Evolutionary conservation across 768 basidiomycete genomes (phyloP).

Genomic region (Filobasidium floriforme): DNA sequence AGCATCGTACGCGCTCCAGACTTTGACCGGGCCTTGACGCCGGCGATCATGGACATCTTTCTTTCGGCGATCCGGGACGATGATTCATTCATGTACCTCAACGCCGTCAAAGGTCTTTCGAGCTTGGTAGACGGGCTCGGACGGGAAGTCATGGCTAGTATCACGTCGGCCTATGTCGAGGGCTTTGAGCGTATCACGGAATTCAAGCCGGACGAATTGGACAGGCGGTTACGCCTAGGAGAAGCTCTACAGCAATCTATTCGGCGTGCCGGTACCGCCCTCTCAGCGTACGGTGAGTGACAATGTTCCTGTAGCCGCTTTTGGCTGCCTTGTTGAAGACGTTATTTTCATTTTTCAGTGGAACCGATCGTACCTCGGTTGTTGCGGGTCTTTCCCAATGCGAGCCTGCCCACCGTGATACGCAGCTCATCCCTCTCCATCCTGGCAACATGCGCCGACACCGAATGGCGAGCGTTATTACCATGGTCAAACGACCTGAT

Average conservation of each 20-base stretch:
- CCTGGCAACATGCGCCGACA: constrained; percentile 64
- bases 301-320: background rate
- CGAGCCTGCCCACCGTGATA: constrained; percentile 62
- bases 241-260: constrained; percentile 78
- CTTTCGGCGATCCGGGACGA: constrained; percentile 76
- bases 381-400: constrained; percentile 56
- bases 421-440: constrained; percentile 64
- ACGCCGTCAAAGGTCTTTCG: constrained; percentile 83
- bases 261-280: constrained; percentile 60
- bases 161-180: constrained; percentile 59
- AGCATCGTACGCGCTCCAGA: constrained; percentile 54
- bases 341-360: constrained; percentile 45
- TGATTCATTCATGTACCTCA: constrained; percentile 91
- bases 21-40: constrained; percentile 60
- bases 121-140: constrained; percentile 73
- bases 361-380: constrained; percentile 66
- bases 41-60: constrained; percentile 80
- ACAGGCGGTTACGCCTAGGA: constrained; percentile 66
- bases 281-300: constrained; percentile 62
- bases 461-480: constrained; percentile 57
- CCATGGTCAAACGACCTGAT: constrained; percentile 59
- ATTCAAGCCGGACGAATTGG: constrained; percentile 53
- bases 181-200: constrained; percentile 48
- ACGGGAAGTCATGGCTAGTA: constrained; percentile 59
- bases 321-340: background rate